Evolutionary conservation across 1,284 basidiomycete species (phyloP).

Genomic region (Volvariella volvacea): DNA sequence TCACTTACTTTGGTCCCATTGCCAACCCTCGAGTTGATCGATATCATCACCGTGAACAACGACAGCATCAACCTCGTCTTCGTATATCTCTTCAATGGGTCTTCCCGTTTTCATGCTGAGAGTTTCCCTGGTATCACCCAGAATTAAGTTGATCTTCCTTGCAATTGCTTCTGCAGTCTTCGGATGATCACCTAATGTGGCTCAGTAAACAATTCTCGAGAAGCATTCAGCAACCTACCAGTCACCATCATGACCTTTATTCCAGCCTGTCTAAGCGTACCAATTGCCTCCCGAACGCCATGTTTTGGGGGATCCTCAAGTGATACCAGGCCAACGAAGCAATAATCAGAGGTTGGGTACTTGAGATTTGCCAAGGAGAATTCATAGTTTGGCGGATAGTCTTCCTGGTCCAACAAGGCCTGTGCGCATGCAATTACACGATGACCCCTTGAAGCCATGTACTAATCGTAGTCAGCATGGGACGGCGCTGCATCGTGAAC

Average conservation of each 20-base stretch:
- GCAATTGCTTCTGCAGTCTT: slow-evolving; percentile 68
- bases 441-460: slow-evolving; percentile 68
- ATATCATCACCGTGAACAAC: slow-evolving; percentile 65
- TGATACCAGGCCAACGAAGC: slow-evolving; percentile 58
- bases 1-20: slow-evolving; percentile 59
- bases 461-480: slow-evolving; percentile 28
- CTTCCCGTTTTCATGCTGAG: slow-evolving; percentile 49
- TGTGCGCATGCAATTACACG: slow-evolving; percentile 67
- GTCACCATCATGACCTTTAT: slow-evolving; percentile 74
- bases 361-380: slow-evolving; percentile 51
- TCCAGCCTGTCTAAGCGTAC: slow-evolving; percentile 57
- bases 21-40: slow-evolving; percentile 56
- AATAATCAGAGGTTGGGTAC: slow-evolving; percentile 50
- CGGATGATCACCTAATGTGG: slow-evolving; percentile 49
- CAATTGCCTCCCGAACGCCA: slow-evolving; percentile 64
- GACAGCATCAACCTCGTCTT: slow-evolving; percentile 59
- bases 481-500: background rate
- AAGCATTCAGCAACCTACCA: slow-evolving; percentile 24
- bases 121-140: slow-evolving; percentile 58
- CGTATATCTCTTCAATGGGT: slow-evolving; percentile 51
- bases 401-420: slow-evolving; percentile 38
- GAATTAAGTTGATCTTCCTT: slow-evolving; percentile 58
- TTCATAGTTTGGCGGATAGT: slow-evolving; percentile 37
- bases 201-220: slow-evolving; percentile 2
- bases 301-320: slow-evolving; percentile 68